phyloP scores from a whole-genome alignment of 2,329 filamentous ascomycete genomes.

The Fusarium sulawesiense region DNA sequence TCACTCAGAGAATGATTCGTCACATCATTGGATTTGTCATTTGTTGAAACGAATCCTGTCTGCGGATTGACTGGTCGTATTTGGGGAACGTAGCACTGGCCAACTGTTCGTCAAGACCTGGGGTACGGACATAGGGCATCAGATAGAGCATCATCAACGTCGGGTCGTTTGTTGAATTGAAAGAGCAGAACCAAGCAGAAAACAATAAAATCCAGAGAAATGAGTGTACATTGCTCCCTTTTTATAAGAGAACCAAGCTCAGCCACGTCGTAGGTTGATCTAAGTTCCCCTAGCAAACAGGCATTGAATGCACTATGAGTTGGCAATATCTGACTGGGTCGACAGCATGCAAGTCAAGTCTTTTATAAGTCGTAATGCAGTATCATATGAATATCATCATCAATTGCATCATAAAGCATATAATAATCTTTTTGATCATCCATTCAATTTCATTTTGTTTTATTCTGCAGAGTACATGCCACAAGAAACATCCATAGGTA shows the following conservation, averaged over 20 bases:
- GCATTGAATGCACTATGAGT: slow-evolving; percentile 45
- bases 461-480: too few species aligned
- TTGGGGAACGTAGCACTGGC: slow-evolving; percentile 42
- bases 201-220: not conserved
- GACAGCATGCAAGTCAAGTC: slow-evolving; percentile 35
- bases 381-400: not conserved
- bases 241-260: slow-evolving; percentile 34
- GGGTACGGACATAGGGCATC: not conserved
- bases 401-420: slow-evolving; percentile 8
- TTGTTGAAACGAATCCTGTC: not conserved
- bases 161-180: too few species aligned
- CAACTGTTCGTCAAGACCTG: slow-evolving; percentile 37
- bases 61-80: slow-evolving; percentile 41
- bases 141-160: too few species aligned
- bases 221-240: slow-evolving; percentile 20
- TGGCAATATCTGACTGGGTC: slow-evolving; percentile 45
- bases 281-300: slow-evolving; percentile 20
- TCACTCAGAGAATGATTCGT: slow-evolving; percentile 30
- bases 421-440: not conserved
- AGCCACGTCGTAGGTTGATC: slow-evolving; percentile 20
- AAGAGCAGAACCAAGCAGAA: not conserved
- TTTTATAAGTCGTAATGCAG: not conserved
- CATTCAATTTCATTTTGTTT: too few species aligned
- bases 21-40: slow-evolving; percentile 3
- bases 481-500: too few species aligned